Percentiles rank a stretch among this genome's conserved stretches.
Conservation (phyloP, 73 alveolate species). For the Paramecium caudatum region DNA sequence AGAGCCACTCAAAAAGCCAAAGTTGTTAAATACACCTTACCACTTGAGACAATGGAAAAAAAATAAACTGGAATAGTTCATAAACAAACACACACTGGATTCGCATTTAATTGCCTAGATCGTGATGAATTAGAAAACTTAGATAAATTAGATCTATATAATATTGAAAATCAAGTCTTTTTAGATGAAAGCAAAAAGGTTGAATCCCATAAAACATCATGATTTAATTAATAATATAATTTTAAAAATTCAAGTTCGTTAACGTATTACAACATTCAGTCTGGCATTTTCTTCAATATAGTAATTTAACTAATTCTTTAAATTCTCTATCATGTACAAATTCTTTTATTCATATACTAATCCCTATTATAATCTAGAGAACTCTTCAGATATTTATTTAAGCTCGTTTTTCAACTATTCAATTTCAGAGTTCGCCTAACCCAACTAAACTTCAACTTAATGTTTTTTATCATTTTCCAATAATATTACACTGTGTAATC, state of each 20-base stretch:
- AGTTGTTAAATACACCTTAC: too few relatives aligned
- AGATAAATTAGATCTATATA: slow-evolving; percentile 5
- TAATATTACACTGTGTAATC: slow-evolving; percentile 27
- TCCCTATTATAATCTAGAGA: neutral
- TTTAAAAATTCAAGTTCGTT: neutral
- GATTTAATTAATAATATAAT: too few relatives aligned
- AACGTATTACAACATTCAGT: neutral
- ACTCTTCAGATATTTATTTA: neutral
- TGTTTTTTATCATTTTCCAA: neutral
- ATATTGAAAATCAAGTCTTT: neutral
- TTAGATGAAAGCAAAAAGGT: too few relatives aligned
- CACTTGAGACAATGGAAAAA: neutral
- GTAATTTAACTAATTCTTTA: slow-evolving; percentile 25
- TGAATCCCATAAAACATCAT: too few relatives aligned
- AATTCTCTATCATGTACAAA: slow-evolving; percentile 25
- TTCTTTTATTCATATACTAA: slow-evolving; percentile 26
- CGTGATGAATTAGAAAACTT: neutral
- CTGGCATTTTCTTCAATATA: slow-evolving; percentile 47
- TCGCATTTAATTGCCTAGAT: slow-evolving; percentile 53
- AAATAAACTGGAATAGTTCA: neutral
- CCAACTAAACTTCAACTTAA: neutral
- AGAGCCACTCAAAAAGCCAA: neutral
- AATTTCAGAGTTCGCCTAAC: neutral
- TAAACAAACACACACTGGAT: slow-evolving; percentile 37
- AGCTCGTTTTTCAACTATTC: slow-evolving; percentile 23